Percentiles rank a stretch among this genome's conserved stretches.
These are phyloP conservation scores for Dioszegia aurantiaca DNA, from an alignment of 768 basidiomycete genomes.

Conservation along the genomic window DNA sequence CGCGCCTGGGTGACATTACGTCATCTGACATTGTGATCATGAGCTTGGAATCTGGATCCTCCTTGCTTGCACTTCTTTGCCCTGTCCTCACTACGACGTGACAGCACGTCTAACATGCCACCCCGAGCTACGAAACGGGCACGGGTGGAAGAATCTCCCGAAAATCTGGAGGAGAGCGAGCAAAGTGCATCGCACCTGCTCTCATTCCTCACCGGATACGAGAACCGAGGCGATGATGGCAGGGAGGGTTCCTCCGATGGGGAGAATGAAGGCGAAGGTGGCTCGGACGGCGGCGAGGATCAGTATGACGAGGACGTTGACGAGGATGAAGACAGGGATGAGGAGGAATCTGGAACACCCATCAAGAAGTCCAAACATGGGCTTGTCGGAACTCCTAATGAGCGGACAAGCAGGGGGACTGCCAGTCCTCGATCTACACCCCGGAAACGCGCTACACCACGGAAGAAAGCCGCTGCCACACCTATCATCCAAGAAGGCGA, in stretches of 20 bases:
- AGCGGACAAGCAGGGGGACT: slow-evolving; percentile 13
- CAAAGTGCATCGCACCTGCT: slow-evolving; percentile 39
- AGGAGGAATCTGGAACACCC: slow-evolving; percentile 24
- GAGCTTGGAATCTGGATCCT: no score
- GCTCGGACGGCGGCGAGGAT: slow-evolving; percentile 19
- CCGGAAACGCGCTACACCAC: slow-evolving; percentile 20
- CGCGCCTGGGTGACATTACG: no score
- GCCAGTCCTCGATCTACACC: slow-evolving; percentile 23
- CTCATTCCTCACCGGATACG: slow-evolving; percentile 45
- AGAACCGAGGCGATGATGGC: slow-evolving; percentile 18
- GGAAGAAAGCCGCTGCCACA: slow-evolving; percentile 12
- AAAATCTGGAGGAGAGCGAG: slow-evolving; percentile 9
- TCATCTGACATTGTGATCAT: no score
- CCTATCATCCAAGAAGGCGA: background rate
- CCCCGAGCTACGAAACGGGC: slow-evolving; percentile 21
- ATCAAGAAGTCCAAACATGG: slow-evolving; percentile 23
- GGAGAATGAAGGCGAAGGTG: slow-evolving; percentile 23
- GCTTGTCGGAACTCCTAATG: slow-evolving; percentile 11
- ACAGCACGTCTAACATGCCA: slow-evolving; percentile 13
- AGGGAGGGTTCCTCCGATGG: slow-evolving; percentile 18
- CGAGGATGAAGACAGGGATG: slow-evolving; percentile 25
- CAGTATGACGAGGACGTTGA: slow-evolving; percentile 30
- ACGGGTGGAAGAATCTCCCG: slow-evolving; percentile 10
- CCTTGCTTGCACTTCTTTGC: no score
- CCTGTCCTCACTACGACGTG: background rate